phyloP scores from a whole-genome alignment of 2,329 filamentous ascomycete genomes.

The Arthrinium phaeospermum region DNA sequence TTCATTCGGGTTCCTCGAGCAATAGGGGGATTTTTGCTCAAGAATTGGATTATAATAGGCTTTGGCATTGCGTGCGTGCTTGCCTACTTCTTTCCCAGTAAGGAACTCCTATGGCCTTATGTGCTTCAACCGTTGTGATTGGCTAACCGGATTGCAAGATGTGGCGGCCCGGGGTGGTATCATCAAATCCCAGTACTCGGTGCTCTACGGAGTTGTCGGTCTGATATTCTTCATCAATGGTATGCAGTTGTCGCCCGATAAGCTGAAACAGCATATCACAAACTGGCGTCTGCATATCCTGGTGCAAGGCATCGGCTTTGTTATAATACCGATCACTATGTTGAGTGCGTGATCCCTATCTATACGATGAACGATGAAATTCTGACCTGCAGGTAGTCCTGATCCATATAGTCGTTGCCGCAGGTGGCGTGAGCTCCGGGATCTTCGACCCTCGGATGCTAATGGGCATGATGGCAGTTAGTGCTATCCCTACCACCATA shows the following conservation, averaged over 20 bases:
- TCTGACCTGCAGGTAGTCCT: constrained; percentile 40
- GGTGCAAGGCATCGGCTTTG: constrained; percentile 70
- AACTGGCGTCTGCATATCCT: constrained; percentile 73
- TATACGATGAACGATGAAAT: no score
- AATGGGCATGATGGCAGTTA: constrained; percentile 69
- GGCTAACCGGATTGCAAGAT: constrained; percentile 36
- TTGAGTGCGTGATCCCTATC: constrained; percentile 49
- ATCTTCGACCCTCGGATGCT: constrained; percentile 69
- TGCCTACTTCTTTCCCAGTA: constrained; percentile 51
- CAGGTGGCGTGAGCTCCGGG: constrained; percentile 53
- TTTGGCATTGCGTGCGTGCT: constrained; percentile 38
- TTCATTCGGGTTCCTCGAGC: constrained; percentile 24
- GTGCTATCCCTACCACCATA: constrained; percentile 75
- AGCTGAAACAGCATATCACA: constrained; percentile 64
- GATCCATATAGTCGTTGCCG: constrained; percentile 53
- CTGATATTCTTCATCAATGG: constrained; percentile 76
- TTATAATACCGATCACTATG: constrained; percentile 68
- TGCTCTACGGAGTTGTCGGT: constrained; percentile 72
- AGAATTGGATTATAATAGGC: constrained; percentile 39
- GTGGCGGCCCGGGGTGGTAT: constrained; percentile 54
- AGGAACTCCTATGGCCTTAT: constrained; percentile 30
- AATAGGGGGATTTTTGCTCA: constrained; percentile 31
- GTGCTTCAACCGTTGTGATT: background rate
- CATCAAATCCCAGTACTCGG: constrained; percentile 61
- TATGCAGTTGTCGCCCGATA: constrained; percentile 67